Conservation (phyloP, 1,284 basidiomycete species). For the Ganoderma multipileum region DNA sequence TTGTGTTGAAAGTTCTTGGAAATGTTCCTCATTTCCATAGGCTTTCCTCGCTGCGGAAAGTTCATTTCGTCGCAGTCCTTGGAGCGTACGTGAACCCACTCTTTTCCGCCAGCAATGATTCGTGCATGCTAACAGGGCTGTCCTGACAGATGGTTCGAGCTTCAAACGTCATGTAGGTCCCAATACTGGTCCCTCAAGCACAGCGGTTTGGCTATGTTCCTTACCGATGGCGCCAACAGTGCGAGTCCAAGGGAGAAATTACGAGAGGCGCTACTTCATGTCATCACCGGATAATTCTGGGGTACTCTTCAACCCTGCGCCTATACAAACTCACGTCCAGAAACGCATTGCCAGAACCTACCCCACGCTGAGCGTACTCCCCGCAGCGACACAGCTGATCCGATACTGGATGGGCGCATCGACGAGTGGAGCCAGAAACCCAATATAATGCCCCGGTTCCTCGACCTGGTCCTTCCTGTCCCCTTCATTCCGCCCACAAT, state of each 20-base stretch:
- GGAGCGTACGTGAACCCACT: neutral
- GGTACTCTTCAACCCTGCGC: neutral
- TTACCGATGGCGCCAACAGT: neutral
- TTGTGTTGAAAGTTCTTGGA: neutral
- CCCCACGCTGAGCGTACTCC: neutral
- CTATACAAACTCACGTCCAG: neutral
- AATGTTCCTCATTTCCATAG: too few relatives aligned
- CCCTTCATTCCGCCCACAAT: neutral
- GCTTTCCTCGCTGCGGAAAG: too few relatives aligned
- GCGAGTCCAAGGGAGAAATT: neutral
- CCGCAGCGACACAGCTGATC: constrained; percentile 1
- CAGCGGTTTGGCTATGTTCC: neutral
- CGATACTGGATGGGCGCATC: neutral
- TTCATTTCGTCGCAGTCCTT: neutral
- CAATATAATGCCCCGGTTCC: neutral
- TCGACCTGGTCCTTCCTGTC: neutral
- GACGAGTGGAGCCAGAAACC: neutral
- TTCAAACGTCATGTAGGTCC: neutral
- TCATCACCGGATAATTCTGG: neutral
- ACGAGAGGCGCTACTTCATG: neutral
- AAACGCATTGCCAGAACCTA: neutral
- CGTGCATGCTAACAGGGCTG: neutral
- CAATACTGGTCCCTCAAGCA: neutral
- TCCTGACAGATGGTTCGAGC: neutral
- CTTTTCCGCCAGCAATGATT: neutral